A percentile compares a stretch with the other conserved stretches of the same genome.
Evolutionary conservation across 768 basidiomycete genomes (phyloP).

Genomic region (Agaricus sinodeliciosus): DNA sequence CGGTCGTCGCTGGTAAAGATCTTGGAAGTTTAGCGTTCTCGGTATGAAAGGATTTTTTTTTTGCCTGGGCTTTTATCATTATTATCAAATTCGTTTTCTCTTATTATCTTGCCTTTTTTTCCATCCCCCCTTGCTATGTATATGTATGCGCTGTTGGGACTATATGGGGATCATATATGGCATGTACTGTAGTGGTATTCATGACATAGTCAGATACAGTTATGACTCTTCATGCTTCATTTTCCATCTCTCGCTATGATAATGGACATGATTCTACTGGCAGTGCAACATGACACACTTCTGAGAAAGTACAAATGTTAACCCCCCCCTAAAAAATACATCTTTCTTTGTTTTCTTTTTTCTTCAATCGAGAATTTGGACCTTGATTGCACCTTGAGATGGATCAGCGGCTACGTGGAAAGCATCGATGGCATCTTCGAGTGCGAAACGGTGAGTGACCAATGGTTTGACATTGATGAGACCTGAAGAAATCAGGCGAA

Average conservation of each 20-base stretch:
- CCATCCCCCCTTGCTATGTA: not conserved
- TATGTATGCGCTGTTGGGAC: not conserved
- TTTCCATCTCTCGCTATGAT: not conserved
- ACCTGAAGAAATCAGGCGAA: conserved; percentile 71
- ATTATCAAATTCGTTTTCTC: conserved; percentile 3
- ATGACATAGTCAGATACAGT: not conserved
- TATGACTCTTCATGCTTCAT: not conserved
- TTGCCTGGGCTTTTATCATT: conserved; percentile 9
- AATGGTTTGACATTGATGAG: conserved; percentile 70
- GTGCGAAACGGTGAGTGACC: conserved; percentile 67
- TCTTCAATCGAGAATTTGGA: conserved; percentile 52
- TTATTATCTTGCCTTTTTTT: conserved; percentile 1
- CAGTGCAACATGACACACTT: not conserved
- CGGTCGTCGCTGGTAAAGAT: conserved; percentile 14
- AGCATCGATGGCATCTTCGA: conserved; percentile 70
- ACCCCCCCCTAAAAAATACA: not conserved
- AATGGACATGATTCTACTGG: not conserved
- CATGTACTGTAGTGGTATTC: conserved; percentile 10
- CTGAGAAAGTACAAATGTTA: not conserved
- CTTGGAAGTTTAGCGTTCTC: not conserved
- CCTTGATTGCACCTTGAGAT: conserved; percentile 61
- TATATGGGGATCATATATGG: not conserved
- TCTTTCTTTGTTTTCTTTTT: not conserved
- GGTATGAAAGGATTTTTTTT: conserved; percentile 5
- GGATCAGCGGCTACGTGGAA: conserved; percentile 74